Base-by-base conservation (phyloP, 768 basidiomycete species). In the Coprinopsis marcescibilis region DNA sequence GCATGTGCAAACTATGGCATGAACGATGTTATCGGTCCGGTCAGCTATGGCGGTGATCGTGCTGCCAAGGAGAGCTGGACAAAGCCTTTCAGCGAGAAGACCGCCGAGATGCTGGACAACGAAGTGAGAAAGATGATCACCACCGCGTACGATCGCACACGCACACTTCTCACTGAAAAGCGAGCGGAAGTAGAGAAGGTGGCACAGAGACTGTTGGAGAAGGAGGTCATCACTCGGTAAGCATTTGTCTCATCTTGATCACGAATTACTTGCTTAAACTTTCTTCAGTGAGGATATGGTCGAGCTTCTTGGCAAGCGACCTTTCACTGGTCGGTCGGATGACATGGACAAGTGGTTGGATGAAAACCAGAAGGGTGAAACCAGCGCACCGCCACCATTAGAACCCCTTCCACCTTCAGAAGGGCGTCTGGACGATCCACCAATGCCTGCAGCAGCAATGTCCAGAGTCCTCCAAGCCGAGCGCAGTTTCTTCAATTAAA, bases 301-400 rank as follows among this genome's bases (percentile, higher is more conserved):
- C 51, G 58, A 72, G 32, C 73, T 91, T 14, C 76, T 92, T 32
- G 89, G 90, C 41, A 86, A 85, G 59, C 80, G 89, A 42, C 89
- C 89, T 20, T 92, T 92, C 57, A 66, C 60, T n/a, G 80, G 79
- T 52, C 76, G 78, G 48, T 71, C 78, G 20, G 92, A 95, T 60
- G 91, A 95, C 54, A 96, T 97, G 94, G 93, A 96, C 69, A 89
- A 86, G 61, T 95, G 92, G 87, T 76, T 95, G n/a, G 91, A 95
- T 58, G 78, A 85, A 60, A 78, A 90, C 60, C 75, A 74, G 29
- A 45, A 46, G 38, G 75, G 74, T 32, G 78, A 78, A 56, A 73
- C 75, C 40, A 79, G 77, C 54, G 78, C 80, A n/a, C 80, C 80
- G 17, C 78, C 83, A 30, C 81, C 83, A 2, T 64, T 82, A 10